Evolutionary conservation across 2,329 filamentous ascomycete genomes (phyloP).

Genomic region (Cladophialophora yegresii): DNA sequence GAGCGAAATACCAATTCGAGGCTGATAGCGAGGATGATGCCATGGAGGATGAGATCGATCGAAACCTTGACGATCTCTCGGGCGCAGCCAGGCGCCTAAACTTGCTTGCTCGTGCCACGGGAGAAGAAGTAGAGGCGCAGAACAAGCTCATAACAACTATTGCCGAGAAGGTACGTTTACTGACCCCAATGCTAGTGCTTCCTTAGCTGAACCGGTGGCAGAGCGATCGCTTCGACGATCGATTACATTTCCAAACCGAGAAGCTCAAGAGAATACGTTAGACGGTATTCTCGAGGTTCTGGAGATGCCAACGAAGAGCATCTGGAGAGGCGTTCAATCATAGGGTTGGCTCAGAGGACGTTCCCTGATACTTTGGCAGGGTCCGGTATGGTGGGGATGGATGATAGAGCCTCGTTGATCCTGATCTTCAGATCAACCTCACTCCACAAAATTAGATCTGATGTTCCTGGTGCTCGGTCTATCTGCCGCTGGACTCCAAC

Average conservation of each 20-base stretch:
- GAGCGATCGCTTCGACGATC: constrained; percentile 38
- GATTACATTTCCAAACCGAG: constrained; percentile 35
- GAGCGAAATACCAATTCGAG: constrained; percentile 75
- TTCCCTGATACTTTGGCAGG: constrained; percentile 12
- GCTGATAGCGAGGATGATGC: constrained; percentile 70
- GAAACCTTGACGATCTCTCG: constrained; percentile 62
- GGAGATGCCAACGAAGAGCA: neutral
- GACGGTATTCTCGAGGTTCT: constrained; percentile 1
- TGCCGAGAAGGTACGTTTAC: constrained; percentile 65
- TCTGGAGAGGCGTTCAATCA: neutral
- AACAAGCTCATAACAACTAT: constrained; percentile 78
- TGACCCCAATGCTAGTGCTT: neutral
- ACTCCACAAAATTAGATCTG: constrained; percentile 13
- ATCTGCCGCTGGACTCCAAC: constrained; percentile 1
- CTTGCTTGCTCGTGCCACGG: constrained; percentile 70
- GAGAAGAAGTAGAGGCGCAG: constrained; percentile 72
- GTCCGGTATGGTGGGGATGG: constrained; percentile 1
- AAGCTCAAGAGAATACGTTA: constrained; percentile 36
- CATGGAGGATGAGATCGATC: constrained; percentile 71
- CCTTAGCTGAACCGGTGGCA: constrained; percentile 23
- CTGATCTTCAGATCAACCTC: constrained; percentile 27
- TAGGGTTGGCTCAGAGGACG: neutral
- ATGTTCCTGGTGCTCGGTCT: constrained; percentile 13
- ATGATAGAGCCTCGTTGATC: constrained; percentile 25
- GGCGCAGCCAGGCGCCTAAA: constrained; percentile 70